Evolutionary conservation across 2,329 filamentous ascomycete species (phyloP), one percentile per base, ranked within the genome.

Genomic region (Aspergillus pseudoterreus): DNA sequence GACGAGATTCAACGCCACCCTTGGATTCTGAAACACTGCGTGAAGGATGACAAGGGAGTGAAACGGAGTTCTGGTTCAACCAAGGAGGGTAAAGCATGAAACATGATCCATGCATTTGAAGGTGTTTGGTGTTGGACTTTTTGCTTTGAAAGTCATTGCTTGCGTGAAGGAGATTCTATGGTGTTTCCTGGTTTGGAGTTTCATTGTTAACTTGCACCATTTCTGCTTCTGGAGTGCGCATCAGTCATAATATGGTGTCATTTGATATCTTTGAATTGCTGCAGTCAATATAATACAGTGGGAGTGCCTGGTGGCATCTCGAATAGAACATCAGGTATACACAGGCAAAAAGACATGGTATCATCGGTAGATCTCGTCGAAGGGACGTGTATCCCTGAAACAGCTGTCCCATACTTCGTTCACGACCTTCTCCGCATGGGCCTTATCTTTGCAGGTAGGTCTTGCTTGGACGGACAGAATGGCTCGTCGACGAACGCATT

Each of bases 391-490:
- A 72, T 99, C 94, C 47, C 83, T 78, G 70, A 95, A 99, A 71
- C 94, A 99, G 63, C 91, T 96, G 61, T 96, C 92, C 90, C 92
- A 99, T n/a, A 99, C 94, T 72, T 95, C 87, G 72, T 97, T 94
- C 52, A 99, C 90, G 22, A 95, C 85, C 74, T 88, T 90, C 47
- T 84, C 82, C 4, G 94, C 94, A 60, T 97, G 89, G 12, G 85
- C 84, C 63, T 95, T 86, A 71, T 95, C 88, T 70, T 88, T 89
- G 67, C 92, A 94, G 43, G 81, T 79, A 14, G 91, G 90, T 55
- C 94, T 80, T 32, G 82, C 85, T 75, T 84, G 82, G 61, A 99
- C 83, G 19, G 89, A 95, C 60, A 88, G 75, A 32, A 90, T 84
- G 10, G 94, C 94, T 61, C 94, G 79, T 65, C 83, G 77, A 54